Evolutionary conservation across 768 basidiomycete species (phyloP).

Genomic region (Suillus ampliporus): DNA sequence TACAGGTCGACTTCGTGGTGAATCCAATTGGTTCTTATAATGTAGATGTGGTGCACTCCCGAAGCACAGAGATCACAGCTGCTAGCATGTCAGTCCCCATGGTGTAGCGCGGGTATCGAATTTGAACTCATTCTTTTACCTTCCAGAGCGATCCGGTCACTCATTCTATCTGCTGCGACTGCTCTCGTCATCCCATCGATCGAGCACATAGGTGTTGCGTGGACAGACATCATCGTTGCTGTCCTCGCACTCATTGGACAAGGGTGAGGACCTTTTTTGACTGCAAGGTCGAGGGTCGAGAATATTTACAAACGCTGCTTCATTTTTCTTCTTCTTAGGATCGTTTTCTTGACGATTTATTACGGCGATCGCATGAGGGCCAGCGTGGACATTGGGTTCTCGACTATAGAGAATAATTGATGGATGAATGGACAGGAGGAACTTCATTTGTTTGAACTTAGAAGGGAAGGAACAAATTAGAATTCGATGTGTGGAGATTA

Average conservation of each 20-base stretch:
- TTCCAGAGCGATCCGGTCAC: conserved; percentile 51
- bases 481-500: background rate
- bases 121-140: background rate
- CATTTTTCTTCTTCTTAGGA: conserved; percentile 33
- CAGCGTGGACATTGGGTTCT: conserved; percentile 57
- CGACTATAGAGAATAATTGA: conserved; percentile 46
- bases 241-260: conserved; percentile 51
- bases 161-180: conserved; percentile 49
- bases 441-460: background rate
- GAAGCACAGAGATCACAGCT: conserved; percentile 38
- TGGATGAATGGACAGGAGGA: background rate
- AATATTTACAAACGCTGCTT: background rate
- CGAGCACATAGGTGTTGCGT: conserved; percentile 50
- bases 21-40: background rate
- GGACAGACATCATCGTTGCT: conserved; percentile 51
- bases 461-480: background rate
- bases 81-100: conserved; percentile 49
- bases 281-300: background rate
- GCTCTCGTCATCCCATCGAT: conserved; percentile 58
- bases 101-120: background rate
- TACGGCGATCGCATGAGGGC: conserved; percentile 58
- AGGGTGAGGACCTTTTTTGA: conserved; percentile 42
- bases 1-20: background rate
- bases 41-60: background rate
- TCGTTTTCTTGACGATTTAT: conserved; percentile 50